phyloP scores from a whole-genome alignment of 2,329 filamentous ascomycete genomes.

The Penicillium capsulatum region DNA sequence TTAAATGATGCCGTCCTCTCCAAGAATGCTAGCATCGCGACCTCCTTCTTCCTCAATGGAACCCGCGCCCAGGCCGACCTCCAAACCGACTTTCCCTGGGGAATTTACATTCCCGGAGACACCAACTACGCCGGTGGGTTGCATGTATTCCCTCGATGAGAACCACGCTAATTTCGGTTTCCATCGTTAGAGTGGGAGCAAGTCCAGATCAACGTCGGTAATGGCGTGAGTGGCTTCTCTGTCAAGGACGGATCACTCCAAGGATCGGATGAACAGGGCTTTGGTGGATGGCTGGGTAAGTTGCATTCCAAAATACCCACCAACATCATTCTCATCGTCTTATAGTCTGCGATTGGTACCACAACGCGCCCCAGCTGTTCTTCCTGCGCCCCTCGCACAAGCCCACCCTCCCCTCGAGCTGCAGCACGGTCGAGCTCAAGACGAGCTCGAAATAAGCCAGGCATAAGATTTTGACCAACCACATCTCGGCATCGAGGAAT shows the following conservation, averaged over 20 bases:
- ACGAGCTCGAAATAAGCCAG: conserved; percentile 24
- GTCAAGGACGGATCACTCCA: conserved; percentile 26
- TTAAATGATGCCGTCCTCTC: conserved; percentile 37
- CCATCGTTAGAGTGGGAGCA: conserved; percentile 33
- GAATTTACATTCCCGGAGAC: conserved; percentile 23
- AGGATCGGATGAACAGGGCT: conserved; percentile 29
- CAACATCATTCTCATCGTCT: conserved; percentile 2
- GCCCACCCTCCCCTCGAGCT: conserved; percentile 29
- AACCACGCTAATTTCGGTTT: conserved; percentile 3
- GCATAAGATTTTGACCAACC: conserved; percentile 7
- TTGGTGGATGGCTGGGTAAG: conserved; percentile 41
- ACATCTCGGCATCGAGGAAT: no score
- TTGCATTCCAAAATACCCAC: conserved; percentile 4
- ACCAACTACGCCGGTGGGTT: conserved; percentile 37
- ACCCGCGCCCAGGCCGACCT: conserved; percentile 31
- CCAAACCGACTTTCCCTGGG: conserved; percentile 31
- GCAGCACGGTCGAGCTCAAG: conserved; percentile 32
- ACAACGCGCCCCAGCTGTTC: conserved; percentile 40
- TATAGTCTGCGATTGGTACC: conserved; percentile 41
- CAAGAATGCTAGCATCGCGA: conserved; percentile 20
- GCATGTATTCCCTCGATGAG: background rate
- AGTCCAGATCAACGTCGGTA: conserved; percentile 35
- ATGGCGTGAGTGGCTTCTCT: conserved; percentile 30
- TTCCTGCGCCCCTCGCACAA: conserved; percentile 27
- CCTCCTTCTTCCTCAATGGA: conserved; percentile 31